A percentile compares a stretch with the other conserved stretches of the same genome.
These are phyloP conservation scores for Capniomyces stellatus DNA, from an alignment of 371 early-diverging fungal species.

Conservation along the genomic window DNA sequence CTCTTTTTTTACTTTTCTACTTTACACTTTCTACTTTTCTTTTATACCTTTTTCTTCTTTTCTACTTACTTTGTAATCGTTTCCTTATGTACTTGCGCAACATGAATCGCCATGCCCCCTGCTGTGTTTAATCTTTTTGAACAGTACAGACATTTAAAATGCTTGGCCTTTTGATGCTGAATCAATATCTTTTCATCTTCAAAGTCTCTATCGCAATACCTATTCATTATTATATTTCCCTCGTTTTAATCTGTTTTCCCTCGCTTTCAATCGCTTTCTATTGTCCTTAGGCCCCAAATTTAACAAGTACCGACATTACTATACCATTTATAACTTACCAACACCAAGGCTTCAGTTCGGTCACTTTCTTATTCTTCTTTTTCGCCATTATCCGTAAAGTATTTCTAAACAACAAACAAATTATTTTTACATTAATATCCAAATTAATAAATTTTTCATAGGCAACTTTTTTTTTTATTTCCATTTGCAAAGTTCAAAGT, in stretches of 20 bases:
- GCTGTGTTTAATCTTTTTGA: conserved; percentile 75
- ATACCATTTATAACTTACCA: conserved; percentile 29
- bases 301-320: too few relatives aligned
- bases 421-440: too few relatives aligned
- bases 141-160: conserved; percentile 80
- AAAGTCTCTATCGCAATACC: conserved; percentile 95
- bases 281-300: too few relatives aligned
- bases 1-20: conserved; percentile 78
- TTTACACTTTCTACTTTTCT: conserved; percentile 18
- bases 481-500: too few relatives aligned
- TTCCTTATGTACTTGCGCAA: conserved; percentile 85
- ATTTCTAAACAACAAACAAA: too few relatives aligned
- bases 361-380: conserved; percentile 45
- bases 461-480: too few relatives aligned
- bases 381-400: conserved; percentile 12
- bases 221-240: conserved; percentile 3
- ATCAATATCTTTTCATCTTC: conserved; percentile 89
- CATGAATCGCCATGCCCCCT: conserved; percentile 79
- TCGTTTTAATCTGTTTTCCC: background rate
- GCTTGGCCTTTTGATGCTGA: conserved; percentile 80
- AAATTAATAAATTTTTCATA: too few relatives aligned
- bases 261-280: too few relatives aligned
- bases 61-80: conserved; percentile 34
- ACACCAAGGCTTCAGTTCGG: conserved; percentile 46
- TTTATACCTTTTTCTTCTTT: background rate